Conservation (phyloP, 1,284 basidiomycete genomes). For the Erythrobasidium hasegawianum region DNA sequence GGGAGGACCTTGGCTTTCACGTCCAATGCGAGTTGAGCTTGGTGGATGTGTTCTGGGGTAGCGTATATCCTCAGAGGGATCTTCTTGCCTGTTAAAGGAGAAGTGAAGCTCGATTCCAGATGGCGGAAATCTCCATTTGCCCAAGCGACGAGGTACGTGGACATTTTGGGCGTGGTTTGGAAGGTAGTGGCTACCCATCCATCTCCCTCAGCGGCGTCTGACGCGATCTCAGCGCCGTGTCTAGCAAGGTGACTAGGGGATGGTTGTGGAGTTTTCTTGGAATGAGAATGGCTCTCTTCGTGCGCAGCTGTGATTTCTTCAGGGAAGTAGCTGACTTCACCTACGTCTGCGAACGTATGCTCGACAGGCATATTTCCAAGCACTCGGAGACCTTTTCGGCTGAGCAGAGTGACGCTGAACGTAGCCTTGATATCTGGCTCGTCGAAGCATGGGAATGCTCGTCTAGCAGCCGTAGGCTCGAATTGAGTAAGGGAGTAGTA, state of each 20-base stretch:
- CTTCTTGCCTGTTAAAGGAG: constrained; percentile 48
- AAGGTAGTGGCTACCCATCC: constrained; percentile 48
- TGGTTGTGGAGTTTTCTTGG: background rate
- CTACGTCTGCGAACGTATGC: constrained; percentile 23
- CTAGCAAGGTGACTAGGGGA: background rate
- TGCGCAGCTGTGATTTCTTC: constrained; percentile 25
- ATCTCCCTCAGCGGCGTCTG: constrained; percentile 42
- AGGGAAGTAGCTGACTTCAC: constrained; percentile 30
- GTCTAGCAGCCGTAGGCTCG: constrained; percentile 78
- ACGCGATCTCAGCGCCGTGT: constrained; percentile 20
- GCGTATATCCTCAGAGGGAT: constrained; percentile 48
- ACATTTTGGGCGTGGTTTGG: constrained; percentile 59
- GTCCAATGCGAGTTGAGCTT: constrained; percentile 72
- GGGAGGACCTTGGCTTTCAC: constrained; percentile 82
- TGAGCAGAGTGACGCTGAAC: constrained; percentile 76
- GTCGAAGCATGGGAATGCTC: constrained; percentile 66
- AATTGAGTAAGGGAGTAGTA: constrained; percentile 49
- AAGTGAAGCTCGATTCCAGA: constrained; percentile 72
- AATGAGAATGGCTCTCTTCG: constrained; percentile 11
- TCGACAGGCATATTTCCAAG: constrained; percentile 73
- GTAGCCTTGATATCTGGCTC: constrained; percentile 89
- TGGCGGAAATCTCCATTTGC: constrained; percentile 80
- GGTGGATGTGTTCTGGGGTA: constrained; percentile 79
- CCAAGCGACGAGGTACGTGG: constrained; percentile 86
- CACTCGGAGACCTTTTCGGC: constrained; percentile 56